phyloP scores from a whole-genome alignment of 129 eudicot genomes.

The Oenanthe sinensis region DNA sequence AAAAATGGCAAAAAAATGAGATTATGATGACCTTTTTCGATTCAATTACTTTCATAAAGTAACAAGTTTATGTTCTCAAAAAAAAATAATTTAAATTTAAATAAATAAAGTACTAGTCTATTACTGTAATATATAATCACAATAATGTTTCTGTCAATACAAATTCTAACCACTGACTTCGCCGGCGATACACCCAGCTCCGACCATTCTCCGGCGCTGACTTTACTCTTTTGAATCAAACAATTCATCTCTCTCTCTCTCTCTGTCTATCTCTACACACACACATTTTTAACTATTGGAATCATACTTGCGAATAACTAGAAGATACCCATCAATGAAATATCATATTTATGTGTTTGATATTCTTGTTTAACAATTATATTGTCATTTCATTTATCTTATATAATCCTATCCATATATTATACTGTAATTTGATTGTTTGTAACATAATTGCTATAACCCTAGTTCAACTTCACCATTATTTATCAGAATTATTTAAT shows the following conservation, averaged over 20 bases:
- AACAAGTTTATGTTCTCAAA: too few species aligned
- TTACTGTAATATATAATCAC: too few species aligned
- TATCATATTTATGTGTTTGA: neutral
- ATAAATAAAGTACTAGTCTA: too few species aligned
- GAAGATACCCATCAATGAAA: neutral
- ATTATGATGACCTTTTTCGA: too few species aligned
- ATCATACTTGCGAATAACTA: too few species aligned
- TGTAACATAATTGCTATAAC: neutral
- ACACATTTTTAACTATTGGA: neutral
- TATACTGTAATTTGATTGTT: neutral
- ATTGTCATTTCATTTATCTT: neutral
- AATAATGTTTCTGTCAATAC: too few species aligned
- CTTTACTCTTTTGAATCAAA: neutral
- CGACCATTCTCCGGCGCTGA: neutral
- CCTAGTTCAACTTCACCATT: neutral
- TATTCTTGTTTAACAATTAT: neutral
- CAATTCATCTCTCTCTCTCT: neutral
- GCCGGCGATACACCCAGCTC: neutral
- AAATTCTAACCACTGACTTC: too few species aligned
- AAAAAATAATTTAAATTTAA: too few species aligned
- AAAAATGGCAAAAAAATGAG: too few species aligned
- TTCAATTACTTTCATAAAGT: too few species aligned
- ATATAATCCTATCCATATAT: too few species aligned
- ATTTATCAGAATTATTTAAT: neutral
- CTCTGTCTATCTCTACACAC: neutral